phyloP scores from a whole-genome alignment of 441 rosid species.

The Bruguiera hainesii region DNA sequence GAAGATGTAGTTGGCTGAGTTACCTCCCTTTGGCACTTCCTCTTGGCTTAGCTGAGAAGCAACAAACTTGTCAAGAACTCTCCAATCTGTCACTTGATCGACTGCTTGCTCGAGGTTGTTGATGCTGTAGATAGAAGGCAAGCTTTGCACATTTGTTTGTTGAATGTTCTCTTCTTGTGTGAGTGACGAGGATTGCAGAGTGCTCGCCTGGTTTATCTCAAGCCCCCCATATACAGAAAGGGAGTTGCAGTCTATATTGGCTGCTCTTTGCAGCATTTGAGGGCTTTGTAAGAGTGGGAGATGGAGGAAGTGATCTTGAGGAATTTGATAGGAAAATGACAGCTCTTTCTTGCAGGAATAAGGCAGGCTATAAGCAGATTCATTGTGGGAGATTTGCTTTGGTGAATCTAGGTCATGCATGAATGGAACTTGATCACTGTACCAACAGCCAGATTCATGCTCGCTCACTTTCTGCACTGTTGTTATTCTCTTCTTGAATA shows the following conservation, averaged over 20 bases:
- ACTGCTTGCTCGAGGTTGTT: conserved; percentile 34
- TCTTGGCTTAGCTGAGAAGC: conserved; percentile 87
- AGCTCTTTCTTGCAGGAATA: conserved; percentile 60
- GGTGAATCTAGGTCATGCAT: conserved; percentile 55
- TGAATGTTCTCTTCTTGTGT: conserved; percentile 42
- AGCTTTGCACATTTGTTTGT: conserved; percentile 34
- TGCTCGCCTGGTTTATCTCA: conserved; percentile 40
- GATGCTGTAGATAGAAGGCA: conserved; percentile 31
- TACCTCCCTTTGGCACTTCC: conserved; percentile 37
- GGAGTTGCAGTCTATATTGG: conserved; percentile 24
- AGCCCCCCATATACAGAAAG: conserved; percentile 36
- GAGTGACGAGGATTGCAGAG: conserved; percentile 40
- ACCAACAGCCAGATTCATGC: conserved; percentile 68
- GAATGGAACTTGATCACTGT: conserved; percentile 60
- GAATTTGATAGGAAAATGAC: conserved; percentile 32
- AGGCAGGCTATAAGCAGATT: conserved; percentile 32
- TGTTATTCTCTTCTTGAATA: conserved; percentile 75
- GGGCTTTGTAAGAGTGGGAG: conserved; percentile 81
- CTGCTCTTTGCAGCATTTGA: conserved; percentile 38
- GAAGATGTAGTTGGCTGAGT: conserved; percentile 26
- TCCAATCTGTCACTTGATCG: conserved; percentile 83
- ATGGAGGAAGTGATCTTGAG: conserved; percentile 53
- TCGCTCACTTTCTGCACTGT: conserved; percentile 43
- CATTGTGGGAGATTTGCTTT: conserved; percentile 34
- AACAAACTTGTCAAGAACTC: conserved; percentile 86